Conservation (phyloP, 208 protist genomes). For the Leishmania gerbilli region DNA sequence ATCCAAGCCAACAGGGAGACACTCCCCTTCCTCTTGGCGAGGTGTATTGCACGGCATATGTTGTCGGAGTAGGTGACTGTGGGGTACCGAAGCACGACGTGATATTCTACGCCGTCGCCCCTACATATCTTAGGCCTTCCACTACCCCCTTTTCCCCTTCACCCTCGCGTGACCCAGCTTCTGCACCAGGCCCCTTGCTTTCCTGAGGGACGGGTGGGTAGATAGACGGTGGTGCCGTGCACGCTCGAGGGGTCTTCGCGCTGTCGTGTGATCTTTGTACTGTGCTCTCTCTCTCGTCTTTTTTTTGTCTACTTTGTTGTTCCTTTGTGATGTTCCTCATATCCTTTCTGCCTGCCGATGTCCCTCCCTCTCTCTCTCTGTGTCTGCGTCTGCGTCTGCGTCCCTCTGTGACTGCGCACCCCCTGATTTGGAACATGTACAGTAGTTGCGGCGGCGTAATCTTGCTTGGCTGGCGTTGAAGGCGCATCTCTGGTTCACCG, state of each 20-base stretch:
- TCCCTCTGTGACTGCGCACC: not conserved
- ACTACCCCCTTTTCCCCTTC: not conserved
- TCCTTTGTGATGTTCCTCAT: not conserved
- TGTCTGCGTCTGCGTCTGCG: too few species aligned
- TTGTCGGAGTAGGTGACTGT: not conserved
- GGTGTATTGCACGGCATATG: not conserved
- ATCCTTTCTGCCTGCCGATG: not conserved
- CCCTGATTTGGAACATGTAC: too few species aligned
- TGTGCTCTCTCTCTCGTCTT: not conserved
- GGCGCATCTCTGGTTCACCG: not conserved
- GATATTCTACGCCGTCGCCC: not conserved
- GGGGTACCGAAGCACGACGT: not conserved
- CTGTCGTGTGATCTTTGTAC: not conserved
- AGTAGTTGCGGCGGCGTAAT: not conserved
- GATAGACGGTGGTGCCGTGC: not conserved
- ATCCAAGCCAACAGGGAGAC: not conserved
- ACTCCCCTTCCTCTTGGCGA: not conserved
- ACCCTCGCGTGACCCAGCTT: not conserved
- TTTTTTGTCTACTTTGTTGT: not conserved
- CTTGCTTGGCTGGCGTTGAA: not conserved
- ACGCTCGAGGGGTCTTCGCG: not conserved
- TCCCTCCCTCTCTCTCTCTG: not conserved
- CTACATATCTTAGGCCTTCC: not conserved
- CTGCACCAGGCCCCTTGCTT: not conserved
- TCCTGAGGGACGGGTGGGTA: not conserved